Evolutionary conservation across 164 flowering plant species (phyloP).

Genomic region (Nelumbo lutea): DNA sequence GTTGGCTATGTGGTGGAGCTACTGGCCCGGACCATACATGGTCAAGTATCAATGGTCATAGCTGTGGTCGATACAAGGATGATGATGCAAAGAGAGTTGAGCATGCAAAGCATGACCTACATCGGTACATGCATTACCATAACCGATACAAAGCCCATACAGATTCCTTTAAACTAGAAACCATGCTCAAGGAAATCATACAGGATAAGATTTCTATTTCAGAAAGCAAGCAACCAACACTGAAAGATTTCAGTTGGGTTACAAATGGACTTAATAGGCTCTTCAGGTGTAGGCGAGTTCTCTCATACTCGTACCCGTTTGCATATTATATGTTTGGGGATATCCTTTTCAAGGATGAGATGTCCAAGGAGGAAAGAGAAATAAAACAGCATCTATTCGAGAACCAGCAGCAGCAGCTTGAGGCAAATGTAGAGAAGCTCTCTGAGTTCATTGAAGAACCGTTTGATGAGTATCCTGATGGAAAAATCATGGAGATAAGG

Average conservation of each 20-base stretch:
- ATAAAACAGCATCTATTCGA: constrained; percentile 49
- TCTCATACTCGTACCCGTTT: constrained; percentile 58
- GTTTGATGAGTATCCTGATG: constrained; percentile 27
- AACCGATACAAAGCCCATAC: constrained; percentile 50
- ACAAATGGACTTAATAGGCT: constrained; percentile 48
- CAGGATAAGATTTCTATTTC: constrained; percentile 22
- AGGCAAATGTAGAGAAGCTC: constrained; percentile 49
- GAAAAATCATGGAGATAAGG: constrained; percentile 30
- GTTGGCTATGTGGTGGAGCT: constrained; percentile 66
- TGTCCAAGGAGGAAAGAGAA: constrained; percentile 34
- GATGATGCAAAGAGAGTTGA: constrained; percentile 26
- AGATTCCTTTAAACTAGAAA: constrained; percentile 51
- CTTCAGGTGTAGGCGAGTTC: constrained; percentile 51
- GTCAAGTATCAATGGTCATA: constrained; percentile 40
- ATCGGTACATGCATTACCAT: constrained; percentile 55
- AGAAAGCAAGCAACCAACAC: constrained; percentile 27
- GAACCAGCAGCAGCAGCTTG: constrained; percentile 60
- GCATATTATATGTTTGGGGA: constrained; percentile 62
- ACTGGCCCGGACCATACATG: constrained; percentile 52
- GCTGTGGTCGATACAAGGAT: constrained; percentile 52
- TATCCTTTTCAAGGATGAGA: constrained; percentile 44
- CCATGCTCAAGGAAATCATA: constrained; percentile 34
- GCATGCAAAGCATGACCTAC: constrained; percentile 39
- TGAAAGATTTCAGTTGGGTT: constrained; percentile 42
- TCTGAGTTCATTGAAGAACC: constrained; percentile 42